phyloP scores from a whole-genome alignment of 208 protist genomes.

The Leishmania amazonensis region DNA sequence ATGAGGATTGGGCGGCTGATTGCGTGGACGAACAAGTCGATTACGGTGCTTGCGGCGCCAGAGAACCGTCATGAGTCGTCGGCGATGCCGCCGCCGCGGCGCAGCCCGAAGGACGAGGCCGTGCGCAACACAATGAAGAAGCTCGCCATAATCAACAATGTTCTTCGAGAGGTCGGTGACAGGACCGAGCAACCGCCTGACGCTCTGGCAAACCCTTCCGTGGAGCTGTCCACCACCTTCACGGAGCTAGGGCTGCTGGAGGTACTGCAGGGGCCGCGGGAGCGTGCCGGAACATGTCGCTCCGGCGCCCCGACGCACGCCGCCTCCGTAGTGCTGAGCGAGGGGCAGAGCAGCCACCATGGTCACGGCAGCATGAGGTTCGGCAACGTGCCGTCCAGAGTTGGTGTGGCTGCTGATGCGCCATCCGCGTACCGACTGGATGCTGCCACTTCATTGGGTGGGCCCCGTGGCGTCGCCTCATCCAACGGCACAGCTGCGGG shows the following conservation, averaged over 20 bases:
- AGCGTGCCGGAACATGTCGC: neutral
- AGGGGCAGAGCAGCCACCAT: neutral
- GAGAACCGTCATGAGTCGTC: conserved; percentile 39
- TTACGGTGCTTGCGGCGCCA: conserved; percentile 60
- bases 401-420: neutral
- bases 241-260: conserved; percentile 60
- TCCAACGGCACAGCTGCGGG: conserved; percentile 2
- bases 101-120: conserved; percentile 42
- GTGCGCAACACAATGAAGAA: conserved; percentile 54
- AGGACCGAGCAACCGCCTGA: conserved; percentile 19
- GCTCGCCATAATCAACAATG: conserved; percentile 58
- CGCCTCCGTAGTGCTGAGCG: neutral
- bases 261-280: conserved; percentile 15
- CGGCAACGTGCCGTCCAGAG: neutral
- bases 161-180: conserved; percentile 38
- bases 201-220: conserved; percentile 25
- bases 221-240: conserved; percentile 65
- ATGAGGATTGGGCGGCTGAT: conserved; percentile 63
- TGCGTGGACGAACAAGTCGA: conserved; percentile 54
- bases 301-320: neutral
- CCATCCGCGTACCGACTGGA: neutral
- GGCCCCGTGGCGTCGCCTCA: neutral
- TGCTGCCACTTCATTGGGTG: neutral
- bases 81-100: conserved; percentile 55
- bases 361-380: neutral